Percentiles rank a stretch among this genome's conserved stretches.
Evolutionary conservation across 371 early-diverging fungal genomes (phyloP).

Genomic region (Batrachochytrium dendrobatidis): DNA sequence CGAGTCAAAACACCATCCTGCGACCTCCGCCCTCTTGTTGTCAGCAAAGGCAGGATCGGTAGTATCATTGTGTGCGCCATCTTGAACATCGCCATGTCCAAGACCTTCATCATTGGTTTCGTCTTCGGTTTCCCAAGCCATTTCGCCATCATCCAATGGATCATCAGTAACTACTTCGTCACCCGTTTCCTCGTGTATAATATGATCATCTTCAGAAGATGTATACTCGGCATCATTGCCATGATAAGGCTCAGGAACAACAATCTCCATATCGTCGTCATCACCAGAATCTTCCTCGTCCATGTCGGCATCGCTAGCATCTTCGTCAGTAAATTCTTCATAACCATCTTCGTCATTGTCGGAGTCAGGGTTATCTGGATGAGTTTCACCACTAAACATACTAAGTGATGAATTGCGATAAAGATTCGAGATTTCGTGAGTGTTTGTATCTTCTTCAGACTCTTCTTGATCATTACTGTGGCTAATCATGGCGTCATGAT

Average conservation of each 20-base stretch:
- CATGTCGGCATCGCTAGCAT: slow-evolving; percentile 47
- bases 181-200: slow-evolving; percentile 20
- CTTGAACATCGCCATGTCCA: slow-evolving; percentile 23
- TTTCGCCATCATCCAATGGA: slow-evolving; percentile 15
- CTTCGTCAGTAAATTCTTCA: slow-evolving; percentile 39
- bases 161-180: slow-evolving; percentile 36
- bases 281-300: slow-evolving; percentile 45
- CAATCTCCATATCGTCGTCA: slow-evolving; percentile 54
- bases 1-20: not conserved
- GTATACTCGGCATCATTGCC: slow-evolving; percentile 37
- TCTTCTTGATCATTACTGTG: not conserved
- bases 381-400: slow-evolving; percentile 64
- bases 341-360: slow-evolving; percentile 56
- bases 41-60: slow-evolving; percentile 6
- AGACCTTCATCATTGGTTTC: slow-evolving; percentile 46
- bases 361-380: slow-evolving; percentile 49
- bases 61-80: slow-evolving; percentile 12
- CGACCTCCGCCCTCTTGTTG: not conserved
- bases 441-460: slow-evolving; percentile 14
- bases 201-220: slow-evolving; percentile 15
- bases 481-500: not conserved
- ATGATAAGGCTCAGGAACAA: slow-evolving; percentile 52
- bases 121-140: slow-evolving; percentile 13
- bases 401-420: slow-evolving; percentile 89
- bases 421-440: slow-evolving; percentile 51